These are phyloP conservation scores for Dendrothele bispora DNA, from an alignment of 768 basidiomycete genomes.

Conservation along the genomic window DNA sequence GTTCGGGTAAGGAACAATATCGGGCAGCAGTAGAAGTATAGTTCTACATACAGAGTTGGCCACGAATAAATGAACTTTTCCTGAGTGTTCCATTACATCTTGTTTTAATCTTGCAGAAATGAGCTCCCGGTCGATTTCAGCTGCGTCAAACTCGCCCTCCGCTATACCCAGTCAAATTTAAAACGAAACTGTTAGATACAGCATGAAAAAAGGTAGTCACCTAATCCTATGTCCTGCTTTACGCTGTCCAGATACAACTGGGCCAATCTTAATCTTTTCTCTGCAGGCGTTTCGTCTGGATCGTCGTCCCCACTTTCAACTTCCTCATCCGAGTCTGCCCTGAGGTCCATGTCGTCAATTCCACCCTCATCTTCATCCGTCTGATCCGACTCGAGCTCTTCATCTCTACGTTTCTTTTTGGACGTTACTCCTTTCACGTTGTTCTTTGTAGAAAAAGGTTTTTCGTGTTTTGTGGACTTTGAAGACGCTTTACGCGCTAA, in stretches of 20 bases:
- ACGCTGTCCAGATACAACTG: conserved; percentile 88
- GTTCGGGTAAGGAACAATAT: not conserved
- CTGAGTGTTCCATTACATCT: conserved; percentile 88
- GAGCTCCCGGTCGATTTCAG: conserved; percentile 91
- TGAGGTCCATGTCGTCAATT: conserved; percentile 77
- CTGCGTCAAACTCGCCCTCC: conserved; percentile 93
- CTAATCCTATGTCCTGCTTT: conserved; percentile 58
- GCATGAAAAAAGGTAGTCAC: conserved; percentile 35
- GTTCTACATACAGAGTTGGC: conserved; percentile 60
- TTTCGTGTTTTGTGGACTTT: conserved; percentile 10
- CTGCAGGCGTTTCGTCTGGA: conserved; percentile 85
- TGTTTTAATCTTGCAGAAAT: conserved; percentile 88
- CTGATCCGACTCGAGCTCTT: conserved; percentile 67
- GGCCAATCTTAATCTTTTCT: conserved; percentile 89
- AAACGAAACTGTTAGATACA: not conserved
- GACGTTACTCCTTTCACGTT: not conserved
- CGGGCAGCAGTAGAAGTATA: not conserved
- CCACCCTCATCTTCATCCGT: conserved; percentile 51
- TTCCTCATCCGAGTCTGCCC: conserved; percentile 33
- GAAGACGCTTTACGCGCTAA: conserved; percentile 19
- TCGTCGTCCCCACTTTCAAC: conserved; percentile 77
- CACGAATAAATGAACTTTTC: conserved; percentile 81
- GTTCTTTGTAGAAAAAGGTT: conserved; percentile 3
- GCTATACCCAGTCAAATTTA: conserved; percentile 35
- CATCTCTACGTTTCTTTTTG: conserved; percentile 35